These are phyloP conservation scores for Termitomyces sp. DNA, from an alignment of 768 basidiomycete genomes.

Conservation along the genomic window DNA sequence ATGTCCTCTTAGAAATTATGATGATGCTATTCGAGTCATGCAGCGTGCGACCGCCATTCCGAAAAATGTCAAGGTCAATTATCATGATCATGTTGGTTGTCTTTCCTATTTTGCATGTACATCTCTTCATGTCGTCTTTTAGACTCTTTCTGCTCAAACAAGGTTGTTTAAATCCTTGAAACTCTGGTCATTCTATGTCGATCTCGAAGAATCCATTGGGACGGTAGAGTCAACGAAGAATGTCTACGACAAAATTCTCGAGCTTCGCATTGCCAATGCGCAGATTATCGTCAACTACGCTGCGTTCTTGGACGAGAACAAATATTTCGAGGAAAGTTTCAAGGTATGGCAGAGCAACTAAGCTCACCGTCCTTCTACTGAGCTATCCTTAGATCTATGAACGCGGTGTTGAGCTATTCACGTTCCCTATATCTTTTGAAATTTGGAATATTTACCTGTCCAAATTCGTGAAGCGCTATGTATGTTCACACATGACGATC, in stretches of 20 bases:
- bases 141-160: conserved; percentile 83
- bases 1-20: conserved; percentile 74
- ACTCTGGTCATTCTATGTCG: conserved; percentile 98
- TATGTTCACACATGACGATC: conserved; percentile 37
- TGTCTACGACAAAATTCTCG: conserved; percentile 95
- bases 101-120: background rate
- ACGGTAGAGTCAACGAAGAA: conserved; percentile 88
- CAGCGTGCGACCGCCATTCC: conserved; percentile 92
- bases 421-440: conserved; percentile 97
- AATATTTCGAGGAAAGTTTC: conserved; percentile 99
- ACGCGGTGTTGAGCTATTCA: conserved; percentile 94
- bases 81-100: conserved; percentile 83
- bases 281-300: conserved; percentile 98
- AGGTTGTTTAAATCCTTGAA: conserved; percentile 97
- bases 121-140: conserved; percentile 1
- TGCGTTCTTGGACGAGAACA: conserved; percentile 94
- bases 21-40: conserved; percentile 94
- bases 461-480: conserved; percentile 96
- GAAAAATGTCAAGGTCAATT: conserved; percentile 86
- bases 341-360: conserved; percentile 52
- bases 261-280: conserved; percentile 95
- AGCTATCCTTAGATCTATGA: conserved; percentile 73
- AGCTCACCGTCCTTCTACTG: conserved; percentile 7
- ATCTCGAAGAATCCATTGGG: conserved; percentile 96
- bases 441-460: conserved; percentile 99